Percentiles rank a stretch among this genome's conserved stretches.
phyloP scores from a whole-genome alignment of 495 filamentous ascomycete genomes.

The Penicillium canescens region DNA sequence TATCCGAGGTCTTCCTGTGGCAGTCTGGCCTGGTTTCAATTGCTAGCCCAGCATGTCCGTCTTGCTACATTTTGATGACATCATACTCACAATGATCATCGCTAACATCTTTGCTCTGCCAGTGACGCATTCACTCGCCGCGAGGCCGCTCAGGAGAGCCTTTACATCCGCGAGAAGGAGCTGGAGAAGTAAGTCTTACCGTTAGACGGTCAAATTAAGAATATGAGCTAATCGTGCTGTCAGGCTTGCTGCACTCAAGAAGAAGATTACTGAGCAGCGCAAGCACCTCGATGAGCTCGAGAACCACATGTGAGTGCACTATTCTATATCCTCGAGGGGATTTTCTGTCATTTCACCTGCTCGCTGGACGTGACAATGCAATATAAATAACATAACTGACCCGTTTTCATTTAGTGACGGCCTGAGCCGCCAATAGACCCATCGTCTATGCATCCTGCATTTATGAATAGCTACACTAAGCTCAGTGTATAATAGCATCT shows the following conservation, averaged over 20 bases:
- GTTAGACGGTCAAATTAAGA: neutral
- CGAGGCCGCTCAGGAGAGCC: constrained; percentile 83
- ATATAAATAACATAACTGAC: neutral
- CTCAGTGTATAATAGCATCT: constrained; percentile 8
- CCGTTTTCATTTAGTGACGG: constrained; percentile 1
- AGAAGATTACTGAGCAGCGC: constrained; percentile 78
- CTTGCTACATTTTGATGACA: constrained; percentile 12
- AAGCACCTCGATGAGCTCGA: constrained; percentile 80
- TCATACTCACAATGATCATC: constrained; percentile 13
- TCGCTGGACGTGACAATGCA: neutral
- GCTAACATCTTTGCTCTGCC: constrained; percentile 10
- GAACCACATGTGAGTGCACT: constrained; percentile 70
- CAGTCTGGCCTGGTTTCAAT: neutral
- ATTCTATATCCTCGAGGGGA: neutral
- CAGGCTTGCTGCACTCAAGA: constrained; percentile 63
- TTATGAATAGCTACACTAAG: neutral
- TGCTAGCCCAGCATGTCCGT: neutral
- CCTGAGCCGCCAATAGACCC: constrained; percentile 3
- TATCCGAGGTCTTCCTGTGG: neutral
- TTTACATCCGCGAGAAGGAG: constrained; percentile 82
- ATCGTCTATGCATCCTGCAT: neutral
- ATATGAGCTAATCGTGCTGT: constrained; percentile 3
- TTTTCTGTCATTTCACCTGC: neutral
- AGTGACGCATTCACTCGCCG: constrained; percentile 91
- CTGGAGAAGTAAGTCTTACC: constrained; percentile 64